Base-by-base conservation (phyloP, 164 flowering plant species). In the Liquidambar formosana region DNA sequence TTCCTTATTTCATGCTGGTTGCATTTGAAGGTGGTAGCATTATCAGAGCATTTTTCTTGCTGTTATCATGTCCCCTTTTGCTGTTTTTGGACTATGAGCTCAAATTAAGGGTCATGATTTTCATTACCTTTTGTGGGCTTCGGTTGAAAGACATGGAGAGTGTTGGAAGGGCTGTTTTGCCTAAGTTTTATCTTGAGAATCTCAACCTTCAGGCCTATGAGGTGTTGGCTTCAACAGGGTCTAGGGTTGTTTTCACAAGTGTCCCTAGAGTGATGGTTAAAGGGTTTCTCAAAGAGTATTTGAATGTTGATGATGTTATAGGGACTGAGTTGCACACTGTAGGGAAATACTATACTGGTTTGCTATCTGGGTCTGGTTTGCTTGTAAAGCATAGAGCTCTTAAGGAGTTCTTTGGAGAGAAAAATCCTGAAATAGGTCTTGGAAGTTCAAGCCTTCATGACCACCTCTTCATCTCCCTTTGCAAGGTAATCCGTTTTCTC, bases 1-100 rank as follows among this genome's bases (percentile, higher is more conserved):
- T 93, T 75, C 97, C 98, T 70, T 93, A 74, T 68, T 93, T 91
- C 86, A 91, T 93, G 96, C 81, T 93, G 5, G 91, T 91, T 71
- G 91, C 96, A 22, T 89, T 93, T 66, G 98, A 93, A 75, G 97
- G 88, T 61, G 97, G 98, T 3, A 75, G 88, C 79, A 72, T 88
- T 26, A 13, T 91, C 1, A 86, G 98, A 70, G 93, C 96, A 1
- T 72, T 91, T 14, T 9, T 88, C 4, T 66, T 93, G 75, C 83
- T 93, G 19, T 16, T 85, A 0, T 77, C 85, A 1, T 82, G 65
- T 47, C 90, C 92, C 3, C 0, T 89, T 18, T 51, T 87, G 54
- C 76, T 77, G 66, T 57, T 87, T 11, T 33, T 89, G 75, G 70
- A 78, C 63, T 58, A 80, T 48, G 80, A 85, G 44, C 57, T 75